Evolutionary conservation across 495 filamentous ascomycete genomes (phyloP), one percentile per base, ranked within the genome.

Genomic region (Annulohypoxylon maeteangense): DNA sequence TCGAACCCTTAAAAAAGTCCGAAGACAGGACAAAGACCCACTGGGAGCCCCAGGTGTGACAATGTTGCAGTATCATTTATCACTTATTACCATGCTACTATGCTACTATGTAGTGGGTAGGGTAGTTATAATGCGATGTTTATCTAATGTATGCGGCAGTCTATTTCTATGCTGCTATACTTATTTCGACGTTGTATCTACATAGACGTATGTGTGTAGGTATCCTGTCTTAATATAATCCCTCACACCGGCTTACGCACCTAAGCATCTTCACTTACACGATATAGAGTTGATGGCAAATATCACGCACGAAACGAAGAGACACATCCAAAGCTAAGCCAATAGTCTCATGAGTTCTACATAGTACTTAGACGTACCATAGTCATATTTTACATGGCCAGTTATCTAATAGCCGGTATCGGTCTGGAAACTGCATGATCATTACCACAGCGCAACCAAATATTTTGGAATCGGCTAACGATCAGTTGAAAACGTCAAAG

Each of bases 151-250:
- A 36, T 10, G 32, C 32, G 10, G 32, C 32, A 44, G n/a, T 18
- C 16, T 18, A 18, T 44, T 44, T 44, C n/a, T 6, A 40, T 4
- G 36, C 36, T 18, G 40, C 20, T 44, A 18, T 44, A 44, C 40
- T 44, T 20, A 18, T 18, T 42, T 18, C 7, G 2, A 48, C 11
- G 18, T 12, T 20, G 22, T 51, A 51, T 29, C 45, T 50, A 25
- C 45, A 50, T 50, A 23, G 12, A 50, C 1, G 36, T 23, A 22
- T 10, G 12, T 44, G n/a, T 51, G 31, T 29, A 54, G 60, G 45
- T 54, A 63, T 50, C n/a, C 5, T 38, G 55, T 65, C 45, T 38
- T 25, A 32, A 47, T 53, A 72, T 67, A 67, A 72, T 72, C 69
- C 64, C 69, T 53, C 69, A 68, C 34, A 68, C 69, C 64, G 38